Evolutionary conservation across 768 basidiomycete species (phyloP).

Genomic region (Auricularia auricula-judae): DNA sequence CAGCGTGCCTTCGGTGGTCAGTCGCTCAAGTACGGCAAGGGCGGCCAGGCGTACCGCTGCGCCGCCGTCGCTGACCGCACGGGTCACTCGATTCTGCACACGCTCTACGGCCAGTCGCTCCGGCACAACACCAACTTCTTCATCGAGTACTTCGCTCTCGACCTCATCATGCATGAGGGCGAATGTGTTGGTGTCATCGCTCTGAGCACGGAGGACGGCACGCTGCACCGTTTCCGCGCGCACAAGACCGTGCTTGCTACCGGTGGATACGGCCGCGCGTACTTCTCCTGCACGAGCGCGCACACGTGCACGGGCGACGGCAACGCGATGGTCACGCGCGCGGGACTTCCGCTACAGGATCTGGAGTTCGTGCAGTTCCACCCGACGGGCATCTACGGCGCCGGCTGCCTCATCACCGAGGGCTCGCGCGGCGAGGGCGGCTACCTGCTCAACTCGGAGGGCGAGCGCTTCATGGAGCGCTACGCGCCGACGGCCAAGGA

Average conservation of each 20-base stretch:
- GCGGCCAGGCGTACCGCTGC: slow-evolving; percentile 97
- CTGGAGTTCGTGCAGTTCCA: slow-evolving; percentile 99
- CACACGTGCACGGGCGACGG: slow-evolving; percentile 99
- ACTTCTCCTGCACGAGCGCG: slow-evolving; percentile 97
- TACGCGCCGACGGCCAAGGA: slow-evolving; percentile 99
- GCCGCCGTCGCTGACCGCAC: slow-evolving; percentile 98
- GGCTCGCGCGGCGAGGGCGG: slow-evolving; percentile 99
- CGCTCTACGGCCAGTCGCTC: slow-evolving; percentile 97
- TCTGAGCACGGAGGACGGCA: slow-evolving; percentile 99
- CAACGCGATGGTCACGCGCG: slow-evolving; percentile 95
- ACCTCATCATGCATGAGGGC: slow-evolving; percentile 96
- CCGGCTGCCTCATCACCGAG: slow-evolving; percentile 97
- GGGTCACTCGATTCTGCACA: slow-evolving; percentile 96
- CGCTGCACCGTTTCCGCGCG: slow-evolving; percentile 93
- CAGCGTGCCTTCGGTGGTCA: slow-evolving; percentile 99
- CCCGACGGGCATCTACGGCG: slow-evolving; percentile 98
- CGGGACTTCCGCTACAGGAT: slow-evolving; percentile 94
- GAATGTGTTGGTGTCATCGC: slow-evolving; percentile 99
- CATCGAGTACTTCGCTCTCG: slow-evolving; percentile 99
- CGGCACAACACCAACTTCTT: slow-evolving; percentile 99
- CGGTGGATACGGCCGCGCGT: slow-evolving; percentile 94
- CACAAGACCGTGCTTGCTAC: slow-evolving; percentile 99
- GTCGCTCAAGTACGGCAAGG: slow-evolving; percentile 92
- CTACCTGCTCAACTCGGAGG: slow-evolving; percentile 94
- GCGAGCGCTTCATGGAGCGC: slow-evolving; percentile 99